These are phyloP conservation scores for Linum trigynum DNA, from an alignment of 345 rosid genomes.

Conservation along the genomic window DNA sequence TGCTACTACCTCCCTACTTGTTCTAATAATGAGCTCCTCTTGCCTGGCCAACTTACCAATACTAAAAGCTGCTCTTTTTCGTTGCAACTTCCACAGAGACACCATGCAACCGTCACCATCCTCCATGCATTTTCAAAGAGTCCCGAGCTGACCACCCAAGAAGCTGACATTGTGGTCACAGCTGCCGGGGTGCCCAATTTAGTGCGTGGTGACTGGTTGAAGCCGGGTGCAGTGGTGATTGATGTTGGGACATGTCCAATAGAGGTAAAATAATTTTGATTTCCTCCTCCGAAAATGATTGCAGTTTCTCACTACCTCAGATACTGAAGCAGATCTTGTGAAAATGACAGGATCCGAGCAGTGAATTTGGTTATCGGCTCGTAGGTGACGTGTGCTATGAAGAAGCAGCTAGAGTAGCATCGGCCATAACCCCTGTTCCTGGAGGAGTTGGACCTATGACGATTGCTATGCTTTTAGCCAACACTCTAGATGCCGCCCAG, in stretches of 20 bases:
- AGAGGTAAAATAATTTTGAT: constrained; percentile 38
- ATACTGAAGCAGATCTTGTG: constrained; percentile 2
- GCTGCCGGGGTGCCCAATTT: constrained; percentile 84
- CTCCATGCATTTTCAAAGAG: constrained; percentile 62
- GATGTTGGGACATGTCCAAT: constrained; percentile 82
- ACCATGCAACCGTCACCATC: constrained; percentile 78
- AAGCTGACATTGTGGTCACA: constrained; percentile 73
- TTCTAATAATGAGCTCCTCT: background rate
- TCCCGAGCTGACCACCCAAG: constrained; percentile 54
- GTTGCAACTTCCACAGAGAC: constrained; percentile 48
- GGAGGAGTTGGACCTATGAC: constrained; percentile 96
- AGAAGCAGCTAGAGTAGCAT: constrained; percentile 67
- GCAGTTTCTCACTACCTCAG: background rate
- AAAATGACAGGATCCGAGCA: constrained; percentile 50
- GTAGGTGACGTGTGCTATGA: constrained; percentile 76
- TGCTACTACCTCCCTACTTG: constrained; percentile 10
- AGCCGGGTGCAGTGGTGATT: constrained; percentile 73
- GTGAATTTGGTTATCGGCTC: constrained; percentile 67
- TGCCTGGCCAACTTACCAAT: background rate
- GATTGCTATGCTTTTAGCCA: constrained; percentile 77
- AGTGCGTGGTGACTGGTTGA: constrained; percentile 75
- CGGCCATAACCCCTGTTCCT: constrained; percentile 85
- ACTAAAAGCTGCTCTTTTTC: background rate
- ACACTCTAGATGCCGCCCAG: constrained; percentile 73
- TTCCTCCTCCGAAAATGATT: background rate